Percentiles rank a stretch among this genome's conserved stretches.
phyloP scores from a whole-genome alignment of 306 rosid genomes.

The Dicorynia guianensis region DNA sequence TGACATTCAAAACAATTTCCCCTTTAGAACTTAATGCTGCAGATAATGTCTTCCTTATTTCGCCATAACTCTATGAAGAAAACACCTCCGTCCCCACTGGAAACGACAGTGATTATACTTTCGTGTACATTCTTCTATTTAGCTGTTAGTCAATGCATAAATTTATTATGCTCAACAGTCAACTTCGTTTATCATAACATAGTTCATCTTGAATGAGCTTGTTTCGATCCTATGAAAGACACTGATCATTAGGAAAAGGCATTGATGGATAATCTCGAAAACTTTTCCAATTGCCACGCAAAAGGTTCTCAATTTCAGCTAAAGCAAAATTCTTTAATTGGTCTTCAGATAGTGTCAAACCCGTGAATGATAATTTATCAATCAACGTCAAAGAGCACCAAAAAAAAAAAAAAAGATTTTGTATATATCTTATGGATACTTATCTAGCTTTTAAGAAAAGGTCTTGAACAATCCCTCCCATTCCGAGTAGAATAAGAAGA shows the following conservation, averaged over 20 bases:
- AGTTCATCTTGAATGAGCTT: neutral
- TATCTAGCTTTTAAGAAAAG: too few species aligned
- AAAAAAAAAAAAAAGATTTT: too few species aligned
- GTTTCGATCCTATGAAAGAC: neutral
- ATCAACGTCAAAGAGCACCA: too few species aligned
- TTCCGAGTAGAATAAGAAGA: too few species aligned
- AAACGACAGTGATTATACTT: neutral
- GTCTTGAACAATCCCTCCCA: too few species aligned
- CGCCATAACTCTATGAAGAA: neutral
- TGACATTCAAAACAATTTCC: neutral
- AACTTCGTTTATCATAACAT: too few species aligned
- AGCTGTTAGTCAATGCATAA: too few species aligned
- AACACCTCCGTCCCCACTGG: neutral
- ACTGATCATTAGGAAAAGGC: neutral
- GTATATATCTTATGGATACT: too few species aligned
- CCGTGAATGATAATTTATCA: too few species aligned
- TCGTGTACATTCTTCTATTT: neutral
- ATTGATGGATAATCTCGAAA: neutral
- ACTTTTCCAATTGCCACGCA: neutral
- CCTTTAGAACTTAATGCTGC: neutral
- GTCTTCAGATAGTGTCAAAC: neutral
- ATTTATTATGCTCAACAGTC: neutral
- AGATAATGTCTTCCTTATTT: neutral
- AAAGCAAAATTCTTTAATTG: too few species aligned
- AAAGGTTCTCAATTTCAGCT: too few species aligned